A percentile compares a stretch with the other conserved stretches of the same genome.
These are phyloP conservation scores for Phyllosticta paracitricarpa DNA, from an alignment of 2,329 filamentous ascomycete genomes.

Conservation along the genomic window DNA sequence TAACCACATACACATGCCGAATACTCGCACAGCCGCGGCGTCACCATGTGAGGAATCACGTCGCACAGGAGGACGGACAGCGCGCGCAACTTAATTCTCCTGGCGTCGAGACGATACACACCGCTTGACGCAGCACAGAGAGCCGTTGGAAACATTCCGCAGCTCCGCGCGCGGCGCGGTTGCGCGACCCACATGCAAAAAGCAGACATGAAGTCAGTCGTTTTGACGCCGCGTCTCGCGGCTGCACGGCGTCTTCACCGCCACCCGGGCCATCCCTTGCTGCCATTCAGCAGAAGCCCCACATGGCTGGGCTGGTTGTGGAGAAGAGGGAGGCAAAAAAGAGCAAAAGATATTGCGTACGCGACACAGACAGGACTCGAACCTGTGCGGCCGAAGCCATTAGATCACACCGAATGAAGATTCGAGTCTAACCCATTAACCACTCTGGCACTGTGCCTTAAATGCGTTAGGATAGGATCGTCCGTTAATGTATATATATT, in stretches of 20 bases:
- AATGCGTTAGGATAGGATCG: too few relatives aligned
- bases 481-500: too few relatives aligned
- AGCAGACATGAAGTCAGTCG: not conserved
- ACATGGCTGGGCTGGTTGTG: not conserved
- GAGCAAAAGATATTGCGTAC: not conserved
- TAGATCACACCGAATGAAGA: slow-evolving; percentile 6
- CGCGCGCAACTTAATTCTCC: not conserved
- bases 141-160: not conserved
- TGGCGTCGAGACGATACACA: not conserved
- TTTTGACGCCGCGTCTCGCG: not conserved
- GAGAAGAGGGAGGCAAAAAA: not conserved
- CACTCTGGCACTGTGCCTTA: slow-evolving; percentile 13
- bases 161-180: not conserved
- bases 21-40: not conserved
- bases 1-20: not conserved
- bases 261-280: not conserved
- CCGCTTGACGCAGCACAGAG: not conserved
- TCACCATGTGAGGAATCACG: not conserved
- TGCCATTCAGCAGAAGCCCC: not conserved
- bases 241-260: not conserved
- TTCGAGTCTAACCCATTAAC: slow-evolving; percentile 15
- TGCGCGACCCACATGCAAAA: not conserved
- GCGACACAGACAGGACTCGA: slow-evolving; percentile 14
- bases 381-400: slow-evolving; percentile 15
- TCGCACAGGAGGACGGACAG: not conserved